Evolutionary conservation across 768 basidiomycete species (phyloP).

Genomic region (Podaxis rugospora): DNA sequence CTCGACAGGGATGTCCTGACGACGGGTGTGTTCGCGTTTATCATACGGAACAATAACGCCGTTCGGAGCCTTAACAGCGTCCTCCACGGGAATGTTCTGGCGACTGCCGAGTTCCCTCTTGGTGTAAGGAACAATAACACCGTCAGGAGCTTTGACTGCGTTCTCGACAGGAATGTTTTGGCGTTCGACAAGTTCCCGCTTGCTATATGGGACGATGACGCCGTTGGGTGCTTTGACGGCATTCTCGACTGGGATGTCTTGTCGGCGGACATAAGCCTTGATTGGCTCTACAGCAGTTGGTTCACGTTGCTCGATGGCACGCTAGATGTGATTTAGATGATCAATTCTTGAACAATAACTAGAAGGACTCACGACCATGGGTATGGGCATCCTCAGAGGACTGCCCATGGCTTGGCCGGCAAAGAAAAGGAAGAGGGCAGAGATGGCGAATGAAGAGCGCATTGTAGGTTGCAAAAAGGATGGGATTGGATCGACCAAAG

Average conservation of each 20-base stretch:
- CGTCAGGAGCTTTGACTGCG: slow-evolving; percentile 15
- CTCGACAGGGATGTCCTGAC: slow-evolving; percentile 26
- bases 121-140: slow-evolving; percentile 15
- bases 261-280: slow-evolving; percentile 13
- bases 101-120: slow-evolving; percentile 4
- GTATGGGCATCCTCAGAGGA: slow-evolving; percentile 34
- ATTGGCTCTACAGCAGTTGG: slow-evolving; percentile 16
- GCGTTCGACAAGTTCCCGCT: slow-evolving; percentile 2
- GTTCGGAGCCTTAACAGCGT: slow-evolving; percentile 18
- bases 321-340: slow-evolving; percentile 3
- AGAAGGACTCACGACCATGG: slow-evolving; percentile 30
- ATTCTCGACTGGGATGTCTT: slow-evolving; percentile 20
- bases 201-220: slow-evolving; percentile 14
- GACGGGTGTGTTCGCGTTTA: slow-evolving; percentile 22
- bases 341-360: background rate
- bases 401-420: slow-evolving; percentile 39
- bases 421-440: slow-evolving; percentile 36
- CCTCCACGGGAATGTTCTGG: slow-evolving; percentile 18
- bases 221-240: slow-evolving; percentile 18
- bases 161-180: slow-evolving; percentile 19
- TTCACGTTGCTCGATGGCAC: slow-evolving; percentile 17
- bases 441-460: slow-evolving; percentile 37
- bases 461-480: slow-evolving; percentile 29
- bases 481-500: slow-evolving; percentile 9
- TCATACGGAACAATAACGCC: slow-evolving; percentile 39